Evolutionary conservation across 2,329 filamentous ascomycete genomes (phyloP).

Genomic region (Akanthomyces dipterigenus): DNA sequence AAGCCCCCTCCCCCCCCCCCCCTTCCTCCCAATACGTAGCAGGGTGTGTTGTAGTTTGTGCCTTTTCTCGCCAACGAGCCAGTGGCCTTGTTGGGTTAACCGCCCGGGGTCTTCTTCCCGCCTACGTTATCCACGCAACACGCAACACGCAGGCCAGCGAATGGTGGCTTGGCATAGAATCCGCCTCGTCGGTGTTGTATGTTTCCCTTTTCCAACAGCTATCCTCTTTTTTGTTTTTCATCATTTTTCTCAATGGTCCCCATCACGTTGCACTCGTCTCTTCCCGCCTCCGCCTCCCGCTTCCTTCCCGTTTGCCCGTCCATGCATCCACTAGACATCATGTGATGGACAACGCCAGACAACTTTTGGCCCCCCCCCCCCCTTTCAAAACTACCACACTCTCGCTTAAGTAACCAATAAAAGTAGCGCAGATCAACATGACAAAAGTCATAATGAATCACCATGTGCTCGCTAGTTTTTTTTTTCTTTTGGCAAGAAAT

Average conservation of each 20-base stretch:
- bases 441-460: no score
- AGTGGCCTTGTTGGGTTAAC: not conserved
- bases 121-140: not conserved
- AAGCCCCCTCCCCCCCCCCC: no score
- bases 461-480: no score
- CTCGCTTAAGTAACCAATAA: no score
- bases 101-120: not conserved
- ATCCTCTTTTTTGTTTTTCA: not conserved
- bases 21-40: no score
- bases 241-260: not conserved
- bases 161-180: not conserved
- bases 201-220: not conserved
- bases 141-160: not conserved
- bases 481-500: no score
- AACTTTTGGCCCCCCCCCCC: not conserved
- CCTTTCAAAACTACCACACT: no score
- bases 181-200: not conserved
- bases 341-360: not conserved
- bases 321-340: constrained; percentile 2
- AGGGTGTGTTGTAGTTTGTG: no score
- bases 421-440: no score
- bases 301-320: not conserved
- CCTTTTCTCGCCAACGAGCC: not conserved
- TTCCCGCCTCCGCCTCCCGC: no score
- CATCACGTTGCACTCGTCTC: not conserved